phyloP scores from a whole-genome alignment of 2,329 filamentous ascomycete species.

The Nigrospora osmanthi region DNA sequence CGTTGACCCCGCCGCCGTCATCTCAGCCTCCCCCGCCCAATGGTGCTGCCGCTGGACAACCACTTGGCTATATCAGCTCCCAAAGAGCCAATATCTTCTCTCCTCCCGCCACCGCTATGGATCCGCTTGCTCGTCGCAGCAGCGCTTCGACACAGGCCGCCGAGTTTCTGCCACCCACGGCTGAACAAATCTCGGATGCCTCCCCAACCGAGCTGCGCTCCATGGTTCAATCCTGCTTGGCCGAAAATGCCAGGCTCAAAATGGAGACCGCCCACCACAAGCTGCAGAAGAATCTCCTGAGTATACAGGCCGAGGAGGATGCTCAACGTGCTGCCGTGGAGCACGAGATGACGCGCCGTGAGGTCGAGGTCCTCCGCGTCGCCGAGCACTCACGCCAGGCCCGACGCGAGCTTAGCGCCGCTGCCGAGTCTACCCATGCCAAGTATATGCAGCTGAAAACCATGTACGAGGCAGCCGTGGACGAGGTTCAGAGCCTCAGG shows the following conservation, averaged over 20 bases:
- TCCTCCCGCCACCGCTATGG: constrained; percentile 40
- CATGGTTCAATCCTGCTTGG: constrained; percentile 47
- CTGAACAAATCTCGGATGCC: constrained; percentile 43
- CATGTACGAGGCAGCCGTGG: constrained; percentile 57
- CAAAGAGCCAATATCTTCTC: constrained; percentile 44
- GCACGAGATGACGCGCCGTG: constrained; percentile 81
- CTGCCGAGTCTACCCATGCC: constrained; percentile 43
- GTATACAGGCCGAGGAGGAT: constrained; percentile 76
- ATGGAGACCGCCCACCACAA: constrained; percentile 87
- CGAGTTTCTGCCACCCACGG: constrained; percentile 39
- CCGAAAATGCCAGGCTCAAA: constrained; percentile 55
- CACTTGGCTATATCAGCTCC: constrained; percentile 26
- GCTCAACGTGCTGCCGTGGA: constrained; percentile 84
- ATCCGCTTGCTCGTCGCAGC: constrained; percentile 19
- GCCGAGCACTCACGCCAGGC: constrained; percentile 62
- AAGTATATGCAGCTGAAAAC: constrained; percentile 56
- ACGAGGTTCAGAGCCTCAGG: constrained; percentile 56
- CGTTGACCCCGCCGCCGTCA: constrained; percentile 49
- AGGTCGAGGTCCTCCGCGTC: constrained; percentile 75
- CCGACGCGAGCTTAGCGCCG: constrained; percentile 42
- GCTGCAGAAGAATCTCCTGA: constrained; percentile 78
- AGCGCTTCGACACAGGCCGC: constrained; percentile 16
- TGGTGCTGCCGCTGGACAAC: constrained; percentile 13
- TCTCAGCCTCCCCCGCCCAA: constrained; percentile 35
- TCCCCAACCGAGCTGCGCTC: constrained; percentile 46